Evolutionary conservation across 306 rosid genomes (phyloP).

Genomic region (Vigna trinervia): DNA sequence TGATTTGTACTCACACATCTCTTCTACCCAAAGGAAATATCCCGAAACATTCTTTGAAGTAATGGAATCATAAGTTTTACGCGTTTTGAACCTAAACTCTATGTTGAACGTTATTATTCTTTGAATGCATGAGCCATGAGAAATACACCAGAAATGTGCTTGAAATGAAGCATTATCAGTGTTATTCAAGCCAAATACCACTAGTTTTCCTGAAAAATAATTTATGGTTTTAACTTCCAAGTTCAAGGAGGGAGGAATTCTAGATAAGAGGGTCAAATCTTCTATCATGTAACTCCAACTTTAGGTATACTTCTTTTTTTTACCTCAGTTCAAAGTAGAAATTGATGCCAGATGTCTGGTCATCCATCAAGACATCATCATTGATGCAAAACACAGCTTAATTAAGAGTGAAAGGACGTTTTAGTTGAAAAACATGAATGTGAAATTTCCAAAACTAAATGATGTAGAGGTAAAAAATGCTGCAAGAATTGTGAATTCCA

Average conservation of each 20-base stretch:
- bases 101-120: constrained; percentile 28
- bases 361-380: constrained; percentile 27
- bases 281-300: constrained; percentile 15
- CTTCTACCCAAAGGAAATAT: constrained; percentile 36
- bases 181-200: constrained; percentile 5
- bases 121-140: background rate
- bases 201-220: constrained; percentile 14
- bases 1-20: constrained; percentile 44
- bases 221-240: background rate
- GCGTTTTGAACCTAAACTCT: background rate
- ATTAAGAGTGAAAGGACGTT: background rate
- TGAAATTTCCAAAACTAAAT: constrained; percentile 27
- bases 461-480: constrained; percentile 16
- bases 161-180: background rate
- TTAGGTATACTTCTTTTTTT: background rate
- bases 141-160: background rate
- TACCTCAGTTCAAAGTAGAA: constrained; percentile 12
- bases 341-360: constrained; percentile 12
- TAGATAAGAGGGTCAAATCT: constrained; percentile 9
- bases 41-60: constrained; percentile 33
- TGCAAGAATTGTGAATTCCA: constrained; percentile 5
- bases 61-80: constrained; percentile 38
- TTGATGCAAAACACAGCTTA: constrained; percentile 1
- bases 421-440: constrained; percentile 13
- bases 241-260: background rate